These are phyloP conservation scores for Rosa rugosa DNA, from an alignment of 306 rosid species.

Conservation along the genomic window DNA sequence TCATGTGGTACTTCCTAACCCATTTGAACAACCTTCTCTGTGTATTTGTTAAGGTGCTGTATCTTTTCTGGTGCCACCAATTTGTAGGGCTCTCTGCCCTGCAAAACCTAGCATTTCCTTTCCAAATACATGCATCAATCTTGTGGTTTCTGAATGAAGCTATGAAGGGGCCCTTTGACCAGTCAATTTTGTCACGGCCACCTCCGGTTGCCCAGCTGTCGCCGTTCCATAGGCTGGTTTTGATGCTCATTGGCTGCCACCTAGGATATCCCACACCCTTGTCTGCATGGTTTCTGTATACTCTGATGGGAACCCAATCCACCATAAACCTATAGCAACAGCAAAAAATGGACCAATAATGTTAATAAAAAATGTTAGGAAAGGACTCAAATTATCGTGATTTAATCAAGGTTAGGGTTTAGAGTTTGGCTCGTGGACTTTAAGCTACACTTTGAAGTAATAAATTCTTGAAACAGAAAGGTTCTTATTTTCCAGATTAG, in stretches of 20 bases:
- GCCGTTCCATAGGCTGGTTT: slow-evolving; percentile 77
- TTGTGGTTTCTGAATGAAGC: slow-evolving; percentile 65
- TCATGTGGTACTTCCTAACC: slow-evolving; percentile 75
- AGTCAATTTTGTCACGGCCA: slow-evolving; percentile 78
- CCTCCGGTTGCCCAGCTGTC: slow-evolving; percentile 93
- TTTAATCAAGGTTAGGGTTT: not conserved
- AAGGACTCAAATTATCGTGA: not conserved
- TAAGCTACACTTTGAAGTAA: too few relatives aligned
- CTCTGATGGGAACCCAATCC: slow-evolving; percentile 80
- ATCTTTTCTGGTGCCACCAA: slow-evolving; percentile 77
- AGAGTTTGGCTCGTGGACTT: too few relatives aligned
- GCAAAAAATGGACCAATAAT: not conserved
- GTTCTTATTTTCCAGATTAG: not conserved
- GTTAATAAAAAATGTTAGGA: not conserved
- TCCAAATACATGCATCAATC: slow-evolving; percentile 81
- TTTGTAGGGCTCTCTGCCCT: slow-evolving; percentile 53
- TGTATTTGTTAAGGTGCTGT: slow-evolving; percentile 40
- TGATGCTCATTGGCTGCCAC: slow-evolving; percentile 88
- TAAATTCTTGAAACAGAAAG: not conserved
- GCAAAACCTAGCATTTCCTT: slow-evolving; percentile 80
- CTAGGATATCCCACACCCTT: slow-evolving; percentile 80
- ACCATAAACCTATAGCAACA: slow-evolving; percentile 62
- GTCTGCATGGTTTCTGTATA: slow-evolving; percentile 83
- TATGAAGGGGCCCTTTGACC: slow-evolving; percentile 78
- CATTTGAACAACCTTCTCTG: slow-evolving; percentile 81